Evolutionary conservation across 495 filamentous ascomycete species (phyloP).

Genomic region (Articulospora tetracladia): DNA sequence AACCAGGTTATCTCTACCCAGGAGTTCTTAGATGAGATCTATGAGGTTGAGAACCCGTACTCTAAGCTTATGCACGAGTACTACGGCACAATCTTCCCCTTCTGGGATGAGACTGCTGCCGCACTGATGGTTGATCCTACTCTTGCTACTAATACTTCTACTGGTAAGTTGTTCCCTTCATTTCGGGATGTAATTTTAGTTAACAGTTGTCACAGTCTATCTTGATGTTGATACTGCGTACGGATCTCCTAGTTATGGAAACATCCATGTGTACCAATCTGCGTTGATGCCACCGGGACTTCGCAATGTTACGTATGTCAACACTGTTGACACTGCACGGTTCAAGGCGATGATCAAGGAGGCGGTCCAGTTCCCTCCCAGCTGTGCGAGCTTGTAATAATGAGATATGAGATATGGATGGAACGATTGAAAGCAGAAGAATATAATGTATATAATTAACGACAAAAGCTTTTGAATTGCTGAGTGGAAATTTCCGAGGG

Average conservation of each 20-base stretch:
- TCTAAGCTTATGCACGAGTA: conserved; percentile 7
- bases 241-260: conserved; percentile 6
- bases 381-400: background rate
- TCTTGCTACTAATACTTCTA: background rate
- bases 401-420: too few relatives aligned
- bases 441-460: too few relatives aligned
- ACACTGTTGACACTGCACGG: conserved; percentile 6
- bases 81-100: conserved; percentile 1
- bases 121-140: conserved; percentile 9
- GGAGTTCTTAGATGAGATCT: conserved; percentile 10
- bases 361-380: conserved; percentile 5
- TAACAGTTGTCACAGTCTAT: conserved; percentile 3
- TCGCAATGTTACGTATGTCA: conserved; percentile 10
- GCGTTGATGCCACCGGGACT: conserved; percentile 7
- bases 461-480: too few relatives aligned
- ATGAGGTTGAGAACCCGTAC: conserved; percentile 13
- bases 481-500: too few relatives aligned
- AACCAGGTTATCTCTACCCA: conserved; percentile 12
- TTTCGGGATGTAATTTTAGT: background rate
- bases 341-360: conserved; percentile 10
- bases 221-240: conserved; percentile 10
- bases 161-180: background rate
- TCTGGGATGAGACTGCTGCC: conserved; percentile 15
- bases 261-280: conserved; percentile 10
- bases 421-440: too few relatives aligned